Evolutionary conservation across 768 basidiomycete genomes (phyloP), one percentile per base, ranked within the genome.

Genomic region (Mycena venus): DNA sequence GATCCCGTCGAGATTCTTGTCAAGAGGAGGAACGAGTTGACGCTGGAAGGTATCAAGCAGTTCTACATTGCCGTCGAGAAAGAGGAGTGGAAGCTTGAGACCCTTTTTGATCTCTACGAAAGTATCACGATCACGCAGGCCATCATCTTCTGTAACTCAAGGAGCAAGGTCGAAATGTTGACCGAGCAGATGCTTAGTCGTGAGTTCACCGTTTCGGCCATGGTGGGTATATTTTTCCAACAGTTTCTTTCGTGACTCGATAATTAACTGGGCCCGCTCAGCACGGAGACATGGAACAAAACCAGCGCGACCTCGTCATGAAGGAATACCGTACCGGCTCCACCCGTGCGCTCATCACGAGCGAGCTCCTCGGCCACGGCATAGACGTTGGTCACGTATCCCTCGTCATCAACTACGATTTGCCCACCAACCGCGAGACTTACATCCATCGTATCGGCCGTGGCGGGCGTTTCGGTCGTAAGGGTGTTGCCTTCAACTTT

Each of bases 51-150:
- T 93, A 98, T 98, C 90, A 96, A 97, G 87, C 97, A 98, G 84
- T 98, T 98, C 88, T 99, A 97, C 86, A 97, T 99, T 80, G 97
- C 98, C 60, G 97, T 99, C 73, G 98, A 99, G 86, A 99, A 98
- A 89, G 98, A 99, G 87, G 98, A 99, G 79, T 99, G 97, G 98
- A 99, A 99, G 85, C 88, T 99, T 71, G 98, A 99, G 87, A 99
- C 98, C 53, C 93, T 99, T 47, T 98, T 96, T 86, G 98, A 99
- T 90, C 90, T 99, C 60, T 98, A 97, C 88, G 97, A 98, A 88
- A 99, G 97, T 63, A 95, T 99, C 73, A 99, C 98, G 80, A 98
- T 99, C 87, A 99, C 98, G 49, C 98, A 99, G 84, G 97, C 98
- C 68, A 97, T 99, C 87, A 99, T 99, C 85, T 99, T 99, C 91